Evolutionary conservation across 345 rosid species (phyloP).

Genomic region (Syzygium grande): DNA sequence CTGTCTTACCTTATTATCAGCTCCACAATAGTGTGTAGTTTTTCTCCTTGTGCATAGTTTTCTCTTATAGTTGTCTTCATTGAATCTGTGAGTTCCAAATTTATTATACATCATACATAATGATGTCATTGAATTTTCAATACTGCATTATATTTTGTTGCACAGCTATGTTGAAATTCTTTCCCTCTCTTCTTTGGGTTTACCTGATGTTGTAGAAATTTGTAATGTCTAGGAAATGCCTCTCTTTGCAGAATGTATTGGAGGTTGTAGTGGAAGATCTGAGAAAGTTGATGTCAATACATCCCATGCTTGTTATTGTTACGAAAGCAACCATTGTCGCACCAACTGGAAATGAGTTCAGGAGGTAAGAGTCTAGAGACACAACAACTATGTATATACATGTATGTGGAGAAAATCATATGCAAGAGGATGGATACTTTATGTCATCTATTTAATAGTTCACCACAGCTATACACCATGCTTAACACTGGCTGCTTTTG

Average conservation of each 20-base stretch:
- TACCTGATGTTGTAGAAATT: not conserved
- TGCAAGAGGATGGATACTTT: not conserved
- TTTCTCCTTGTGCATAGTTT: not conserved
- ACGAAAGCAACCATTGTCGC: slow-evolving; percentile 47
- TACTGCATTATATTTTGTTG: not conserved
- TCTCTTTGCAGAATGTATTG: slow-evolving; percentile 50
- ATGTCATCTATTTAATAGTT: not conserved
- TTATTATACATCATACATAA: not conserved
- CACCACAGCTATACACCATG: not conserved
- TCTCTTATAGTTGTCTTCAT: not conserved
- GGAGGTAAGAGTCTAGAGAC: slow-evolving; percentile 25
- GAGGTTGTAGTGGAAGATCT: slow-evolving; percentile 63
- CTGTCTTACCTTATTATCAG: not conserved
- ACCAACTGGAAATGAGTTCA: slow-evolving; percentile 24
- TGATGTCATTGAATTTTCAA: not conserved
- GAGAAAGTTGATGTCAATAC: slow-evolving; percentile 48
- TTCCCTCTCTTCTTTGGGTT: not conserved
- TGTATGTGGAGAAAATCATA: not conserved
- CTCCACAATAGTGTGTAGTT: not conserved
- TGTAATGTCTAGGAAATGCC: slow-evolving; percentile 41
- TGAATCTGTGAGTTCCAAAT: not conserved
- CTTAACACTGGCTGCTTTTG: not conserved
- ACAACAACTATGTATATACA: not conserved
- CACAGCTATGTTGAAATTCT: not conserved
- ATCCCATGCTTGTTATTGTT: slow-evolving; percentile 63